Evolutionary conservation across 1,139 yeast genomes (phyloP), one percentile per base, ranked within the genome.

Genomic region (Kodamaea plutei): DNA sequence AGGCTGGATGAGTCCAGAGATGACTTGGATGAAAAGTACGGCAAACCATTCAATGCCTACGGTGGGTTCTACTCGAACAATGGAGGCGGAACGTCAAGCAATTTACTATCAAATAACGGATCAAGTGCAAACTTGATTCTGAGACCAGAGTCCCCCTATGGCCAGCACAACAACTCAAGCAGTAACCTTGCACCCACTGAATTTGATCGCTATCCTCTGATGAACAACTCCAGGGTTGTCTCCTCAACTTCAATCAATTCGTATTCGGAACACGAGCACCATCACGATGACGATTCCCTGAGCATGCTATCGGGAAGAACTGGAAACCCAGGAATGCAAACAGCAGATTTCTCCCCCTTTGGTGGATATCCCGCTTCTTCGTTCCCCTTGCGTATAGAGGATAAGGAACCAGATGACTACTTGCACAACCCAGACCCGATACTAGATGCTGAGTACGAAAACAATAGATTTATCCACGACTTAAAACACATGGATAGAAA

Each of bases 321-420:
- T 4, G 14, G 25, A 8, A 35, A 34, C 23, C 44, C 42, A 8
- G 33, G 37, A 17, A 9, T 37, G 10, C 32, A 27, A 17, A 33
- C 39, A 15, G 42, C 58, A 4, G 69, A 64, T 36, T 67, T 79
- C 44, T 78, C 88, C 31, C 96, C 96, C 2, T 88, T 88, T 63
- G 96, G 96, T 33, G 96, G 96, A 8, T 88, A 84, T 54, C 96
- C 96, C 2, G 91, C 95, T 4, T 69, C 84, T 5, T 76, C 87
- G 2, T 88, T 88, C 61, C 96, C 96, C 1, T 62, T 88, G 33
- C 79, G 76, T 45, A 76, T 88, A 41, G 95, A 87, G 37, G 96
- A 88, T 48, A 84, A 84, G 56, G 96, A 88, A 57, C 82, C 85
- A 3, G 96, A 88, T 59, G 96, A 88, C 54, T 87, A 84, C 50